A percentile compares a stretch with the other conserved stretches of the same genome.
phyloP scores from a whole-genome alignment of 2,329 filamentous ascomycete genomes.

The Aspergillus hiratsukae region DNA sequence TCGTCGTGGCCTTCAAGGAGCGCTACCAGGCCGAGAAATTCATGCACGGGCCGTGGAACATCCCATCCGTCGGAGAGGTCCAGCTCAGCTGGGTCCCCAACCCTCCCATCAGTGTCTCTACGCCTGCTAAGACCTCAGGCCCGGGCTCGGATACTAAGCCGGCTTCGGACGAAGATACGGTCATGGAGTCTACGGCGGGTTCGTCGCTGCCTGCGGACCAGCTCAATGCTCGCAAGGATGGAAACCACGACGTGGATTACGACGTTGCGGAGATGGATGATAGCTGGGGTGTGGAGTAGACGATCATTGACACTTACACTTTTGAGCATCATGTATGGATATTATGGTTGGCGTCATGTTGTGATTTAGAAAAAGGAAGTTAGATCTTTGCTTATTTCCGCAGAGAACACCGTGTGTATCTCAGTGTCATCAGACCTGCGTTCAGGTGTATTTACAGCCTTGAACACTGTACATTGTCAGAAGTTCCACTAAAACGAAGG shows the following conservation, averaged over 20 bases:
- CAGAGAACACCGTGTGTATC: not conserved
- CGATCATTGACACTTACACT: not conserved
- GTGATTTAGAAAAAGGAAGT: not conserved
- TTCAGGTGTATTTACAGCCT: slow-evolving; percentile 5
- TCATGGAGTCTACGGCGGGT: slow-evolving; percentile 26
- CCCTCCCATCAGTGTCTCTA: slow-evolving; percentile 22
- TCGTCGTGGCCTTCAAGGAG: slow-evolving; percentile 46
- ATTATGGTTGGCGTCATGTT: not conserved
- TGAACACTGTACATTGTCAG: not conserved
- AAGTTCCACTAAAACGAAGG: not conserved
- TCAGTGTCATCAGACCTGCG: not conserved
- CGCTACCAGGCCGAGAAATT: slow-evolving; percentile 53
- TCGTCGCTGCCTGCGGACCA: slow-evolving; percentile 12
- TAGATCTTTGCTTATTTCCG: not conserved
- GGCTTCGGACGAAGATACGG: slow-evolving; percentile 24
- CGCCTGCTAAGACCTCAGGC: slow-evolving; percentile 7
- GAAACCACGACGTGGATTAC: slow-evolving; percentile 43
- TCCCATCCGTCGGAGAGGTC: slow-evolving; percentile 51
- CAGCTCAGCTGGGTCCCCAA: slow-evolving; percentile 53
- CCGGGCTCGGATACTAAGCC: slow-evolving; percentile 19
- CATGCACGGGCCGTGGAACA: slow-evolving; percentile 43
- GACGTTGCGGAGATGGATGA: slow-evolving; percentile 50
- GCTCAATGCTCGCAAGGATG: slow-evolving; percentile 15
- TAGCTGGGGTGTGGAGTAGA: slow-evolving; percentile 32
- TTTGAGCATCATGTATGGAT: not conserved